Base-by-base conservation (phyloP, 2,329 filamentous ascomycete species). In the Alternaria angustiovoidea region DNA sequence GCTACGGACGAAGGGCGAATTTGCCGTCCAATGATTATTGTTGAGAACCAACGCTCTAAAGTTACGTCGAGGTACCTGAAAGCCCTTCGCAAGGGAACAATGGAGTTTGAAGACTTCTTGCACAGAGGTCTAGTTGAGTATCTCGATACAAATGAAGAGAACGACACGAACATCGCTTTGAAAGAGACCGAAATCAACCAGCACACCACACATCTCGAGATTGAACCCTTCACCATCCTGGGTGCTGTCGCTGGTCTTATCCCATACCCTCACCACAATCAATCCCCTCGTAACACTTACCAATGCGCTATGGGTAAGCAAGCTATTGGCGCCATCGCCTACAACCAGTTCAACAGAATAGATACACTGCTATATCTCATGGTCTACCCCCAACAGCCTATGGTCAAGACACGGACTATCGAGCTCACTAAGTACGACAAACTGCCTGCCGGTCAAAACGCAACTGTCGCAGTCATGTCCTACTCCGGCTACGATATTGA, bases 281-380 rank as follows among this genome's bases (percentile, higher is more conserved):
- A 99, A 79, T 99, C 96, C 16, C 95, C 95, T 9, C 87, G 95
- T 85, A 99, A 99, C 77, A 99, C 95, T 0, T 99, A 99, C 75
- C 94, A 98, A 84, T 97, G 94, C 81, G 95, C 95, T 81, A 99
- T 99, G 95, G 95, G 95, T 87, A 99, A 99, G 82, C 95, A 99
- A 91, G 95, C 95, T 39, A 98, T 99, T 77, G 95, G 95, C 34
- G 94, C 94, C 34, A 98, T 99, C 75, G 95, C 94, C 16, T 96
- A 97, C 76, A 99, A 99, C 76, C 95, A 99, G 78, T 97, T 97
- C 81, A 92, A 94, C 72, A 90, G 95, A 57, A 97, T 99, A 77
- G 95, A 99, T 74, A 98, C 94, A 0, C 85, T 99, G 16, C 87
- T 99, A 7, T 98, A 97, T 76, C 91, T 97, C 1, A 92, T 99